Evolutionary conservation across 1,139 yeast species (phyloP), one percentile per base, ranked within the genome.

Genomic region (Kodamaea anthophila): DNA sequence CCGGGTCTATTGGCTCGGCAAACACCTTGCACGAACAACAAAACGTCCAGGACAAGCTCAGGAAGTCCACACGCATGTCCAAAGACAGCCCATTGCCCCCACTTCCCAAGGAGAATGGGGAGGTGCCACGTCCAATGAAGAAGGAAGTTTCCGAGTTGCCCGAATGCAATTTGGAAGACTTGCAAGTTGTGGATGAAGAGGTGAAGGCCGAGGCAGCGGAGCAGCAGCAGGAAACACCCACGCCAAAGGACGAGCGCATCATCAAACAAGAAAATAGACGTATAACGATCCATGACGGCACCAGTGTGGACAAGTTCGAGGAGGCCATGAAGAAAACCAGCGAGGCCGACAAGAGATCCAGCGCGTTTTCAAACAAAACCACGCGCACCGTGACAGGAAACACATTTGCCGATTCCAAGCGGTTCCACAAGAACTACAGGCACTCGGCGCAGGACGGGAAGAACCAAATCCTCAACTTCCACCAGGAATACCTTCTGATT

Each of bases 401-500:
- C n/a, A 16, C 31, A 5, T 19, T 24, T 20, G 26, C 13, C 2
- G 28, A 24, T 14, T 34, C 30, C 13, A 33, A 24, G 23, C 26
- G 27, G 28, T 23, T 34, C 2, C 21, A 24, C 18, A 18, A 30
- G 10, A 31, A 22, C 16, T 21, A 25, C 10, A 32, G 39, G 11
- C 34, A 28, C 9, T 36, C 43, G 2, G 23, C 33, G 8, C 22
- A 27, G 7, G 39, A 38, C 10, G 34, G 34, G 5, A 40, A 35
- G n/a, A 36, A 36, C 18, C 36, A 27, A 4, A 39, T 42, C 24
- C 38, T 42, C 21, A 42, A 42, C 29, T 42, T 42, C 34, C 44
- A 37, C 24, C 44, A 42, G 15, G 46, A 42, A 18, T 42, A 35
- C 20, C 40, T 42, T 21, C 35, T 41, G 15, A 34, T 43, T 24